phyloP scores from a whole-genome alignment of 2,329 filamentous ascomycete species.

The Cryphonectria naterciae region DNA sequence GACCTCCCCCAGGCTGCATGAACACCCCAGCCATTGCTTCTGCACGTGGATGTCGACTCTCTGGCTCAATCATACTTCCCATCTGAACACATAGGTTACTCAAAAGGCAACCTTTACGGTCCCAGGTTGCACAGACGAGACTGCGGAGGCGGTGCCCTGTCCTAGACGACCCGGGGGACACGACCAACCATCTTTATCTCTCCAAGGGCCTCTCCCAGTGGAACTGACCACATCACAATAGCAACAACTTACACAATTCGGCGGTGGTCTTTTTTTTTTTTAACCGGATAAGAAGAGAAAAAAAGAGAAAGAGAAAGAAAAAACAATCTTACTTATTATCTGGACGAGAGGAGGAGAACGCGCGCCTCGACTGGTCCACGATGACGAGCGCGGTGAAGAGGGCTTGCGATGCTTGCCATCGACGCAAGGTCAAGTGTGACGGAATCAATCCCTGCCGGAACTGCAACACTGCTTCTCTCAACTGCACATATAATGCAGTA shows the following conservation, averaged over 20 bases:
- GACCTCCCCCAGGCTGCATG: constrained; percentile 20
- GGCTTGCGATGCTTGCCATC: constrained; percentile 75
- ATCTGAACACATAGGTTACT: constrained; percentile 1
- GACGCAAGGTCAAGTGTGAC: constrained; percentile 76
- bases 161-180: not conserved
- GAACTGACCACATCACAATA: not conserved
- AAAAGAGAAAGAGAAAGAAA: not conserved
- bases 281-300: no score
- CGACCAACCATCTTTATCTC: not conserved
- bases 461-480: constrained; percentile 67
- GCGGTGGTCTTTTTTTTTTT: not conserved
- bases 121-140: not conserved
- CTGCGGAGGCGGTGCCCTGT: not conserved
- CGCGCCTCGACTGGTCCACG: constrained; percentile 20
- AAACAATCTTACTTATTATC: not conserved
- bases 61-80: not conserved
- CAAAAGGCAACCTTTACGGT: not conserved
- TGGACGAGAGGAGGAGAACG: not conserved
- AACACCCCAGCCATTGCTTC: constrained; percentile 22
- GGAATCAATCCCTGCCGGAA: constrained; percentile 73
- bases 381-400: constrained; percentile 61
- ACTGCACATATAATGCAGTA: constrained; percentile 75
- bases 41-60: constrained; percentile 10
- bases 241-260: not conserved
- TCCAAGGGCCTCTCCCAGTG: not conserved